These are phyloP conservation scores for Hemileccinum rubropunctum DNA, from an alignment of 768 basidiomycete species.

Conservation along the genomic window DNA sequence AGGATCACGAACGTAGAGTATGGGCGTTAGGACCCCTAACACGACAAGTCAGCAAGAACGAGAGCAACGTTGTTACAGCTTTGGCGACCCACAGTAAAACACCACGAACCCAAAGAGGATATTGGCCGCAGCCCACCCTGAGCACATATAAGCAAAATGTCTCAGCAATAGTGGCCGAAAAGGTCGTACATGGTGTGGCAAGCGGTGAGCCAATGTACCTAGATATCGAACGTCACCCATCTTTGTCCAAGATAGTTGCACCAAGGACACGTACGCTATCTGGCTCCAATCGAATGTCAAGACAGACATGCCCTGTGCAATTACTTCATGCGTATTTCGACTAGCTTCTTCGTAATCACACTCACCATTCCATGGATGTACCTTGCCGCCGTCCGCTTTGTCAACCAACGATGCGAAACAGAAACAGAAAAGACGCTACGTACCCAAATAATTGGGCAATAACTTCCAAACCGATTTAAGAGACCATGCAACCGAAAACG, in stretches of 20 bases:
- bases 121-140: constrained; percentile 78
- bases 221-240: not conserved
- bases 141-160: constrained; percentile 1
- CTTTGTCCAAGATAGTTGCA: not conserved
- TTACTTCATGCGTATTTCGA: not conserved
- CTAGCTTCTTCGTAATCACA: not conserved
- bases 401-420: not conserved
- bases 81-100: constrained; percentile 55
- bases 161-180: not conserved
- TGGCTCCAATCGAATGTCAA: constrained; percentile 83
- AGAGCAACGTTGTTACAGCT: not conserved
- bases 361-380: constrained; percentile 46
- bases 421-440: not conserved
- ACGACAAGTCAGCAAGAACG: not conserved
- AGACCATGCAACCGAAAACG: constrained; percentile 1
- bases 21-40: constrained; percentile 33
- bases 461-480: constrained; percentile 25
- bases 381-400: constrained; percentile 9
- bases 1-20: constrained; percentile 48
- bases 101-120: constrained; percentile 62
- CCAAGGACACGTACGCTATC: constrained; percentile 37
- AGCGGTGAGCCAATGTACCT: constrained; percentile 48
- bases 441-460: constrained; percentile 50
- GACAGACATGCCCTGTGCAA: constrained; percentile 56
- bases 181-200: constrained; percentile 58